Evolutionary conservation across 768 basidiomycete species (phyloP).

Genomic region (Russula virescens): DNA sequence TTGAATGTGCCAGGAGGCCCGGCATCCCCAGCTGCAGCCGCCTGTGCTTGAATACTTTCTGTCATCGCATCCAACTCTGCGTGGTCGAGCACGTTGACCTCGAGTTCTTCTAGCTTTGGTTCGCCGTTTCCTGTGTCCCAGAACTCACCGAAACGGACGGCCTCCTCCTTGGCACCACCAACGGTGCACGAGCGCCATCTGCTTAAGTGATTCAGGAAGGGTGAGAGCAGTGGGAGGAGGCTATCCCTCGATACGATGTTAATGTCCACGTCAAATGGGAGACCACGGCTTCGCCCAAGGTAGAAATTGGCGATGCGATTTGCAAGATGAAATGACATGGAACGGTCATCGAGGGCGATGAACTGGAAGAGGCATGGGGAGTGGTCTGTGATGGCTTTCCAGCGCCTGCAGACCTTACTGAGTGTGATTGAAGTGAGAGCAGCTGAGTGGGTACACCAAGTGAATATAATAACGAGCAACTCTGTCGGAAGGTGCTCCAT

Average conservation of each 20-base stretch:
- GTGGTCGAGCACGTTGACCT: constrained; percentile 24
- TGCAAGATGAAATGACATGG: constrained; percentile 34
- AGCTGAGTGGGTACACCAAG: constrained; percentile 29
- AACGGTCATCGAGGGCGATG: constrained; percentile 45
- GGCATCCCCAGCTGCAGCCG: neutral
- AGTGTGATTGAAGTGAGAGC: constrained; percentile 46
- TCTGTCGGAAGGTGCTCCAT: constrained; percentile 49
- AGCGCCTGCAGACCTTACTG: constrained; percentile 50
- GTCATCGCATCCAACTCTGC: constrained; percentile 17
- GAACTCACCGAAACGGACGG: constrained; percentile 29
- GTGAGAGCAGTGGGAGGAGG: constrained; percentile 59
- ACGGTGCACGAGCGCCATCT: constrained; percentile 55
- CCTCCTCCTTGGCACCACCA: constrained; percentile 33
- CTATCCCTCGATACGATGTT: constrained; percentile 42
- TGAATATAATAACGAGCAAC: constrained; percentile 58
- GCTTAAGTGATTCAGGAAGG: constrained; percentile 47
- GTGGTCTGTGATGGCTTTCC: constrained; percentile 48
- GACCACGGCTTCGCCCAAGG: constrained; percentile 46
- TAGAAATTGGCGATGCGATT: constrained; percentile 48
- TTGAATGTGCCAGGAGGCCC: constrained; percentile 13
- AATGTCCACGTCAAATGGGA: constrained; percentile 52
- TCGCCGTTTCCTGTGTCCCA: constrained; percentile 19
- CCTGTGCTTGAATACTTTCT: constrained; percentile 5
- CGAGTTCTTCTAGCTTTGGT: constrained; percentile 26
- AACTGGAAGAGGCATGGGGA: constrained; percentile 59